Evolutionary conservation across 2,329 filamentous ascomycete genomes (phyloP), one percentile per base, ranked within the genome.

Genomic region (Claviceps africana): DNA sequence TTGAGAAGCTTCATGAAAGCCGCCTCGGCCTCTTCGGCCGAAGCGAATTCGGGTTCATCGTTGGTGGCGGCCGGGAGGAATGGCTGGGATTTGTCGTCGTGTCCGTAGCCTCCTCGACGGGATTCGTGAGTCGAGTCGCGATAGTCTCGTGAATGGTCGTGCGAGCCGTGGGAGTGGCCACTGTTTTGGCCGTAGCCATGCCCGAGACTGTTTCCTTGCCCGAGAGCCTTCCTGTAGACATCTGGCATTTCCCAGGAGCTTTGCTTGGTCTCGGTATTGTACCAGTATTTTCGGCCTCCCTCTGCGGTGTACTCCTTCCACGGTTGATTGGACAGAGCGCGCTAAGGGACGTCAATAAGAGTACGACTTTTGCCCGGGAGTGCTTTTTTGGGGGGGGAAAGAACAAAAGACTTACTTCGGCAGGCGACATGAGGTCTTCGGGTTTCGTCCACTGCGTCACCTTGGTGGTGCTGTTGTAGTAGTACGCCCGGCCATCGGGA

Each of bases 201-300:
- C 8, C 44, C 49, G 33, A 46, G 50, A 6, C 48, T 33, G 39
- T 33, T 39, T 11, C 35, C 35, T 6, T 51, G 51, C 50, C 83
- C 83, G 53, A 90, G 73, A 55, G 87, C 86, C 60, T 77, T 77
- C 64, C 86, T 88, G 70, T 90, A 90, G 56, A 72, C 81, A 52
- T 88, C 86, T 52, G 93, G 93, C 78, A 95, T 90, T 62, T 90
- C 85, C 93, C 93, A 98, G 33, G 86, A 88, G 66, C 89, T 97
- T 71, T 89, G 79, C 69, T 91, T 90, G 45, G 87, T 90, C 68
- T 94, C 85, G 35, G 83, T 86, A 67, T 98, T 93, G 68, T 90
- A 91, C 86, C 89, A 98, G 70, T 98, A 98, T 65, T 91, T 88
- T 61, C 84, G 82, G 47, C 91, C 93, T 57, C 88, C 86, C 56